Base-by-base conservation (phyloP, 2,329 filamentous ascomycete species). In the Pseudohalonectria lignicola region DNA sequence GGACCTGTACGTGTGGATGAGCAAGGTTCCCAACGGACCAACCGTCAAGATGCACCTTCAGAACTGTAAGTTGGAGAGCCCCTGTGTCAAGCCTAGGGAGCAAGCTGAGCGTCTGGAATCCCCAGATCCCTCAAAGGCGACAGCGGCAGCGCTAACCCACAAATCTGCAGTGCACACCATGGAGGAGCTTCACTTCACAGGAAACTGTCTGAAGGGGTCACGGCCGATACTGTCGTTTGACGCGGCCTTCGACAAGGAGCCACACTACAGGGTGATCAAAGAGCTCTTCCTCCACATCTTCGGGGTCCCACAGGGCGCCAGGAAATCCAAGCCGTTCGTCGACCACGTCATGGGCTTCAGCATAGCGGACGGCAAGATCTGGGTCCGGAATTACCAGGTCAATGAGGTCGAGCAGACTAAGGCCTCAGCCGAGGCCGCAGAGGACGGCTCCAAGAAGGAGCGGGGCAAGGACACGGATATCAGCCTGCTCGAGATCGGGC, bases 301-400 rank as follows among this genome's bases (percentile, higher is more conserved):
- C 56, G 88, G 87, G 43, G 92, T 98, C 1, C 92, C 92, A 2
- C 83, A 88, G 51, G 82, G 81, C 17, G 82, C 88, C 18, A 74
- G 86, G 50, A 93, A 93, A 53, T 82, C 85, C 43, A 98, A 98
- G 65, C 92, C 92, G 4, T 98, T 98, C 53, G 72, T 96, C 45
- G 92, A 98, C 57, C 88, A 92, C 51, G 84, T 98, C 45, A 88
- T 96, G 74, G 81, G 80, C 41, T 93, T 98, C 58, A 93, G 83
- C 41, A 67, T 93, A 23, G 85, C 85, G 4, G 90, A 94, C 53
- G 86, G 85, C 53, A 94, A 94, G 66, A 85, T 98, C 52, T 98
- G 90, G 88, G 79, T 95, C 41, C 78, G 92, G 38, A 86, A 90
- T 53, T 98, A 95, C 62, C 87, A 98, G 62, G 83, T 96, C 56